Conservation (phyloP, 768 basidiomycete species). For the Kwoniella dendrophila region DNA sequence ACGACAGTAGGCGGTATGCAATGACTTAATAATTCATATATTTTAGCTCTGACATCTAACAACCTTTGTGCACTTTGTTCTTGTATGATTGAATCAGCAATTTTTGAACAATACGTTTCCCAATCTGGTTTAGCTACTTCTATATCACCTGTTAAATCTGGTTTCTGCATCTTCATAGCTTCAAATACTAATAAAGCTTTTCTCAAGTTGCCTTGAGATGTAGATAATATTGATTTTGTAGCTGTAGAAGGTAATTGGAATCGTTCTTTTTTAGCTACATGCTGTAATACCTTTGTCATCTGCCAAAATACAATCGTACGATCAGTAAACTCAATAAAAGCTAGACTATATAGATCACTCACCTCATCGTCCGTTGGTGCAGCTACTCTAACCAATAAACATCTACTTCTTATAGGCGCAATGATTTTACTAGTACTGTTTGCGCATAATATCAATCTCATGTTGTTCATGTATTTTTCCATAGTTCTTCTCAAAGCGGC, state of each 20-base stretch:
- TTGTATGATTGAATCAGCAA: conserved; percentile 82
- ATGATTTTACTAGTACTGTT: conserved; percentile 94
- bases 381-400: conserved; percentile 88
- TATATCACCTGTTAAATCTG: conserved; percentile 77
- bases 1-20: conserved; percentile 94
- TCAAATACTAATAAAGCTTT: conserved; percentile 94
- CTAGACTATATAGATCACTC: conserved; percentile 26
- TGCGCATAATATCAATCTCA: conserved; percentile 94
- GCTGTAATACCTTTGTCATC: conserved; percentile 77
- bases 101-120: conserved; percentile 93
- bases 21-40: conserved; percentile 93
- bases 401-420: conserved; percentile 93
- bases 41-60: conserved; percentile 87
- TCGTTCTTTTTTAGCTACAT: conserved; percentile 76
- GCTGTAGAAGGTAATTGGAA: conserved; percentile 81
- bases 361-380: conserved; percentile 82
- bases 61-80: conserved; percentile 87
- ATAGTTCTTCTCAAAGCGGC: conserved; percentile 95
- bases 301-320: conserved; percentile 52
- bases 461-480: conserved; percentile 99
- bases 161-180: conserved; percentile 93
- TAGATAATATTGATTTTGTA: conserved; percentile 71
- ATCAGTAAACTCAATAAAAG: background rate
- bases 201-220: conserved; percentile 85
- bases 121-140: conserved; percentile 97